Evolutionary conservation across 2,329 filamentous ascomycete genomes (phyloP).

Genomic region (Calonectria leucothoes): DNA sequence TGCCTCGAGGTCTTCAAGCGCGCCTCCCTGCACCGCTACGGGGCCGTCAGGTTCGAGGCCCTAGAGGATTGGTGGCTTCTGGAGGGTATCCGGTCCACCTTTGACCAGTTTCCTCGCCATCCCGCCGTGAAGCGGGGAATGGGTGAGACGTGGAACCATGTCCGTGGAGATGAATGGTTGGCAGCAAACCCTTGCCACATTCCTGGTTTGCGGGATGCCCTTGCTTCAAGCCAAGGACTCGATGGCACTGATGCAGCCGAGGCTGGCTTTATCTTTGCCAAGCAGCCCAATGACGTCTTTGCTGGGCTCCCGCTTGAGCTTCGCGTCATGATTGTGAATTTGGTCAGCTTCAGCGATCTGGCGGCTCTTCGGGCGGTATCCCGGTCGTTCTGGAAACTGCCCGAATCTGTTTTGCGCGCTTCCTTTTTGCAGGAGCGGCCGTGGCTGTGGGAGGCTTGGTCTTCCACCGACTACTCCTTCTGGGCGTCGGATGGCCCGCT

Average conservation of each 20-base stretch:
- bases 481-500: neutral
- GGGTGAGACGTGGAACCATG: constrained; percentile 21
- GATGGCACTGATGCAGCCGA: neutral
- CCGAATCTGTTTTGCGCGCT: neutral
- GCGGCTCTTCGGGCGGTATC: neutral
- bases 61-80: constrained; percentile 30
- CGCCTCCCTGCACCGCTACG: constrained; percentile 29
- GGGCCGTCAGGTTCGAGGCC: constrained; percentile 31
- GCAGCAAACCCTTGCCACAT: constrained; percentile 37
- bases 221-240: neutral
- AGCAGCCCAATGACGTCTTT: neutral
- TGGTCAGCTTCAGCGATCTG: neutral
- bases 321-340: neutral
- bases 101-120: constrained; percentile 18
- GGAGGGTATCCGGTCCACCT: neutral
- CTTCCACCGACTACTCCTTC: neutral
- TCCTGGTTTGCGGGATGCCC: constrained; percentile 14
- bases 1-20: constrained; percentile 45
- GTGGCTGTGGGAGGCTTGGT: neutral
- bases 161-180: constrained; percentile 25
- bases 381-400: neutral
- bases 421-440: neutral
- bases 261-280: neutral
- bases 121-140: neutral
- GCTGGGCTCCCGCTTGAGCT: neutral